Percentiles rank a stretch among this genome's conserved stretches.
These are phyloP conservation scores for Herpetospermum pedunculosum DNA, from an alignment of 306 rosid genomes.

Conservation along the genomic window DNA sequence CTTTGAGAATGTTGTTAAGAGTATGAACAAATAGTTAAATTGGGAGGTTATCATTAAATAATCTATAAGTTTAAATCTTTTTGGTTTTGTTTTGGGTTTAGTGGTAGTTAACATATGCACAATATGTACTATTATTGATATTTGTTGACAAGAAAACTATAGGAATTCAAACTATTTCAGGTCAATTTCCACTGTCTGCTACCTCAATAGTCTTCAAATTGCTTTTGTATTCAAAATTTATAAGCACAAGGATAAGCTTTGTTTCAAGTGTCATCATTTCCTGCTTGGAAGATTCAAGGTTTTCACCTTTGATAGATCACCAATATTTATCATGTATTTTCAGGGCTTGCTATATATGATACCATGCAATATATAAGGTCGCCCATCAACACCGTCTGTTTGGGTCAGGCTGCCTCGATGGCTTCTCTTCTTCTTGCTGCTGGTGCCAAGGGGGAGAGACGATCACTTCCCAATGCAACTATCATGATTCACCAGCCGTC, in stretches of 20 bases:
- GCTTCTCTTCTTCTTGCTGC: conserved; percentile 89
- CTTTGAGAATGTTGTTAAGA: neutral
- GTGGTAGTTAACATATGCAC: neutral
- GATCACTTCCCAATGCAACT: conserved; percentile 81
- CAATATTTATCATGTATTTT: conserved; percentile 1
- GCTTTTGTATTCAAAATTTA: neutral
- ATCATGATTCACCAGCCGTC: conserved; percentile 97
- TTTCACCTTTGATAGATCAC: neutral
- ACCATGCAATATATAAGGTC: conserved; percentile 95
- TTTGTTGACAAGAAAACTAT: neutral
- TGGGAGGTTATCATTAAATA: neutral
- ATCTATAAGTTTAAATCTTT: neutral
- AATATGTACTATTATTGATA: neutral
- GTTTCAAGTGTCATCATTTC: neutral
- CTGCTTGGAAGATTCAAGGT: neutral
- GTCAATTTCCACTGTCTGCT: neutral
- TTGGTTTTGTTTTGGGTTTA: neutral
- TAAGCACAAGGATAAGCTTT: neutral
- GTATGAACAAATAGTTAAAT: neutral
- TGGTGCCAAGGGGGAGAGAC: conserved; percentile 88
- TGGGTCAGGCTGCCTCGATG: conserved; percentile 99
- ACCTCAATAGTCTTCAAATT: neutral
- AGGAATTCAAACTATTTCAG: neutral
- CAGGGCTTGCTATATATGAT: conserved; percentile 95
- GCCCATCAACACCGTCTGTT: conserved; percentile 71